Base-by-base conservation (phyloP, 2,329 filamentous ascomycete species). In the Fusarium verticillioides region DNA sequence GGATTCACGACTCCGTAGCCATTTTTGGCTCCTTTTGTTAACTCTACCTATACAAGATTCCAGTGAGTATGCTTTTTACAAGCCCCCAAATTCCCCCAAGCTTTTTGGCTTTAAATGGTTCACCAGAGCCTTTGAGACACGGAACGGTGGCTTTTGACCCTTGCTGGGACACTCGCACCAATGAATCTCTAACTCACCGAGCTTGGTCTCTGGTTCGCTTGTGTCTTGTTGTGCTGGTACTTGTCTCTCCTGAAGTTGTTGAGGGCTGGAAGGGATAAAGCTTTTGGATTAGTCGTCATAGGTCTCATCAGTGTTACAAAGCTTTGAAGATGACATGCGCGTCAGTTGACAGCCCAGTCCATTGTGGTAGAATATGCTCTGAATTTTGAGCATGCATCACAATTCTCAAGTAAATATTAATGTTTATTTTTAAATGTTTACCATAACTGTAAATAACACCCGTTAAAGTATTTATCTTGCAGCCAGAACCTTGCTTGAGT, bases 101-200 rank as follows among this genome's bases (percentile, higher is more conserved):
- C 59, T 36, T 61, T 60, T 57, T 66, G 61, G 70, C 50, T 73
- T 52, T 59, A 46, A 32, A 53, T 52, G 42, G 50, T 44, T 59
- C 52, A 49, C 56, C 53, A 70, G 66, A 73, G 50, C 52, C 58
- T 69, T 44, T 72, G 40, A 60, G 63, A 66, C 60, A 64, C 69
- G 60, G 62, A 60, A 72, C 66, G 62, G 67, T 76, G 76, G 75
- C 74, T 72, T 63, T 66, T 60, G 54, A 65, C 61, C 63, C 66
- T 62, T 46, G 52, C 66, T 77, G 56, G 28, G 58, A 54, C 50
- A 67, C 59, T 65, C 66, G 23, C 19, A 62, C 46, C 57, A 53
- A 40, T 37, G 50, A 37, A 37, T 66, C 56, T 64, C 69, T 75
- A 77, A 71, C 76, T 78, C 75, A 77, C 71, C 76, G 67, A 76